Conservation (phyloP, 495 filamentous ascomycete genomes). For the Barbatosphaeria neglecta region DNA sequence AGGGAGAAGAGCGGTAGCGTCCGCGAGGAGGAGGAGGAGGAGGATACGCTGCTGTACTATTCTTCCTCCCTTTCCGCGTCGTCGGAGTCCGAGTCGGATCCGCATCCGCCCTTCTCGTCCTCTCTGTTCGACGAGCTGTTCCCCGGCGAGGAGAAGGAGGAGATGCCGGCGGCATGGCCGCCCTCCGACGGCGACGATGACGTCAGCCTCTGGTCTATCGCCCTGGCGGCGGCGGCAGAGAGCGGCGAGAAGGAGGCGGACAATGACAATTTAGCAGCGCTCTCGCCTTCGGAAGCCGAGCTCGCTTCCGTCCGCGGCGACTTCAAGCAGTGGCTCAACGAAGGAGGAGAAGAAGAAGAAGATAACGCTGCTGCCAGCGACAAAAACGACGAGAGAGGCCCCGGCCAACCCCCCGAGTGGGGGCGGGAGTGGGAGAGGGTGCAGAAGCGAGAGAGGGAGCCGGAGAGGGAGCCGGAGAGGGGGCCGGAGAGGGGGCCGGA, state of each 20-base stretch:
- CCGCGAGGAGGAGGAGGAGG: too few species aligned
- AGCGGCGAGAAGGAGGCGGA: background rate
- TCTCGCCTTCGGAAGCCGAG: background rate
- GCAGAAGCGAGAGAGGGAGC: too few species aligned
- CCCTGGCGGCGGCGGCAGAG: background rate
- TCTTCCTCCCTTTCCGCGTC: slow-evolving; percentile 1
- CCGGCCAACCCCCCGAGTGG: too few species aligned
- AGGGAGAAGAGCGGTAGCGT: too few species aligned
- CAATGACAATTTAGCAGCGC: too few species aligned
- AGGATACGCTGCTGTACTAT: too few species aligned
- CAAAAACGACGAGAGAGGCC: too few species aligned
- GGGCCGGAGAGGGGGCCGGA: too few species aligned
- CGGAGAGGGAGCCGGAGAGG: too few species aligned
- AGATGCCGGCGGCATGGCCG: slow-evolving; percentile 1
- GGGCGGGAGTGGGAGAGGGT: too few species aligned
- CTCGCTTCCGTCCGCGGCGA: background rate
- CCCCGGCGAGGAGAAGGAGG: slow-evolving; percentile 30
- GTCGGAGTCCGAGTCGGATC: slow-evolving; percentile 46
- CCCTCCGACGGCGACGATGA: slow-evolving; percentile 5
- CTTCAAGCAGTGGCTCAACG: background rate
- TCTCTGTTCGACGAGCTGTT: slow-evolving; percentile 49
- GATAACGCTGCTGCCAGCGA: too few species aligned
- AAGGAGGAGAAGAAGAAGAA: background rate
- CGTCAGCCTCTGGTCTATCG: background rate
- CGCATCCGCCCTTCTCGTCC: too few species aligned